Evolutionary conservation across 106 monocot genomes (phyloP).

Genomic region (Xerophyta viscosa): DNA sequence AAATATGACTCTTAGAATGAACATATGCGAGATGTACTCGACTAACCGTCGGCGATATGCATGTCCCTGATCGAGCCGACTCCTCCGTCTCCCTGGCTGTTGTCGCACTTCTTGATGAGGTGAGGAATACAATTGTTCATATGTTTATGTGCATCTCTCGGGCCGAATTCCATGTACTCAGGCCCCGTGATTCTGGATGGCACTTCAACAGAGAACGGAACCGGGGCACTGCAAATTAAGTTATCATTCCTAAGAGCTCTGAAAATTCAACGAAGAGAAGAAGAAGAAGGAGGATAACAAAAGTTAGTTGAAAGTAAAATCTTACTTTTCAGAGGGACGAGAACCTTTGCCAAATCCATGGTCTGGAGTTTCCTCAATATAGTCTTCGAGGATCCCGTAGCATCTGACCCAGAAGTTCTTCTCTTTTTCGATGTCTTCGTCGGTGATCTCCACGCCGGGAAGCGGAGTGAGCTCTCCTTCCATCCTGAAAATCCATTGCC

Average conservation of each 20-base stretch:
- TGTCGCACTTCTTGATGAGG: background rate
- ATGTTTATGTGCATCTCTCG: background rate
- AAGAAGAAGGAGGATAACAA: too few species aligned
- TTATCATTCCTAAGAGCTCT: too few species aligned
- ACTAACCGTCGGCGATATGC: background rate
- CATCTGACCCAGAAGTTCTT: slow-evolving; percentile 1
- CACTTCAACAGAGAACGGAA: background rate
- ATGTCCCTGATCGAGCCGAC: background rate
- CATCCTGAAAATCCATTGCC: background rate
- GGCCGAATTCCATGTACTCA: background rate
- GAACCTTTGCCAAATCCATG: too few species aligned
- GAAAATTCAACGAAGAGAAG: too few species aligned
- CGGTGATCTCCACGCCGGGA: background rate
- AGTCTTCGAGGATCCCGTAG: too few species aligned
- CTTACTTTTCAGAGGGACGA: too few species aligned
- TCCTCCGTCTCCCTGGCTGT: background rate
- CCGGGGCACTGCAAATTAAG: too few species aligned
- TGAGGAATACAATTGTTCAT: background rate
- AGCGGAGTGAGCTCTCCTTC: background rate
- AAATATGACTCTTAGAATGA: background rate
- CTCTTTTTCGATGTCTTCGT: background rate
- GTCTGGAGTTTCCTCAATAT: too few species aligned
- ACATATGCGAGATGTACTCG: too few species aligned
- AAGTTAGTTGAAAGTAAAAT: too few species aligned
- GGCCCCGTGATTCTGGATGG: background rate